A percentile compares a stretch with the other conserved stretches of the same genome.
Evolutionary conservation across 2,329 filamentous ascomycete genomes (phyloP).

Genomic region (Pseudogymnoascus pannorum): DNA sequence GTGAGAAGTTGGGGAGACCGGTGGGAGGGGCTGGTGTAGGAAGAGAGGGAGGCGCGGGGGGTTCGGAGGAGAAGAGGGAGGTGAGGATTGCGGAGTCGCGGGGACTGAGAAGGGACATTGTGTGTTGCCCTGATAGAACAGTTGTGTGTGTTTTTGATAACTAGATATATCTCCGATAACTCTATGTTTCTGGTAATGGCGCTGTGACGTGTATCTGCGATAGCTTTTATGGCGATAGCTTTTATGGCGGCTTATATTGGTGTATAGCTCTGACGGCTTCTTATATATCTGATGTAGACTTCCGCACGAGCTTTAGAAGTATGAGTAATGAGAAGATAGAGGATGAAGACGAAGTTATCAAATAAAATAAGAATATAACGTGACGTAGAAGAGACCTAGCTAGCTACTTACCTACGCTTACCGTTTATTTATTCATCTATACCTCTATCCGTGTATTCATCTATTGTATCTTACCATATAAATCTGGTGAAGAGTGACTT

Average conservation of each 20-base stretch:
- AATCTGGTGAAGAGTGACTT: neutral
- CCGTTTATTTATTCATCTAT: neutral
- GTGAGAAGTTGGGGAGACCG: constrained; percentile 47
- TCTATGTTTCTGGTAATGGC: neutral
- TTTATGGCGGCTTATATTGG: neutral
- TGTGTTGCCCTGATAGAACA: neutral
- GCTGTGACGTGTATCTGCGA: neutral
- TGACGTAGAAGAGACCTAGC: neutral
- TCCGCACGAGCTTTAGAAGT: neutral
- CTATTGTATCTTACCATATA: neutral
- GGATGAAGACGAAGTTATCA: neutral
- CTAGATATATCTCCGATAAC: neutral
- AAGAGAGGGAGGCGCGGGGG: constrained; percentile 44
- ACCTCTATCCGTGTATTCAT: neutral
- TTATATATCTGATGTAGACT: neutral
- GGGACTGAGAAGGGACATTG: neutral
- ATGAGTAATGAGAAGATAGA: neutral
- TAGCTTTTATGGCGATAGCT: neutral
- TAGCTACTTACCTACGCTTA: neutral
- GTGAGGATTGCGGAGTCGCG: constrained; percentile 30
- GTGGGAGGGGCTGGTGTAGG: constrained; percentile 45
- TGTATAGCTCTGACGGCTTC: neutral
- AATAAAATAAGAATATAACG: neutral
- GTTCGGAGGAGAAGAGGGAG: constrained; percentile 39
- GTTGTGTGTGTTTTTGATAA: neutral